Evolutionary conservation across 2,329 filamentous ascomycete genomes (phyloP).

Genomic region (Fusarium austroafricanum): DNA sequence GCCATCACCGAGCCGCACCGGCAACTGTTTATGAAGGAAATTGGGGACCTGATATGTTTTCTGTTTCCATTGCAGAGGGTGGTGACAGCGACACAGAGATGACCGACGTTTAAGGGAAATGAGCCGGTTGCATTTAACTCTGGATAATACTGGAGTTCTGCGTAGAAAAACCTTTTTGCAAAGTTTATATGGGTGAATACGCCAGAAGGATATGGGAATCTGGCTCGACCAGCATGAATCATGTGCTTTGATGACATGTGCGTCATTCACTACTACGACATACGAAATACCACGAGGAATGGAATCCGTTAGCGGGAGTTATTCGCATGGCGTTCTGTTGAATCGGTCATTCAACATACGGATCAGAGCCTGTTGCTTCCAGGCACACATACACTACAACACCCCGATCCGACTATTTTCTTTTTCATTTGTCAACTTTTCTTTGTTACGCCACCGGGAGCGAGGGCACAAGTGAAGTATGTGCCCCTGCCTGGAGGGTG

Average conservation of each 20-base stretch:
- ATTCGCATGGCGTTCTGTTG: conserved; percentile 41
- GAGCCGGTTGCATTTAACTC: conserved; percentile 45
- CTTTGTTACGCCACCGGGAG: conserved; percentile 23
- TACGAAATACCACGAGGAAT: conserved; percentile 47
- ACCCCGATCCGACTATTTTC: conserved; percentile 16
- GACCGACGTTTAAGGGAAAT: conserved; percentile 64
- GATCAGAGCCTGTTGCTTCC: conserved; percentile 21
- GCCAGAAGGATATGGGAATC: conserved; percentile 25
- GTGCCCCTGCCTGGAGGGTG: conserved; percentile 19
- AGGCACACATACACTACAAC: conserved; percentile 11
- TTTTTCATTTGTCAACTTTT: conserved; percentile 26
- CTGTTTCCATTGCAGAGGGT: conserved; percentile 50
- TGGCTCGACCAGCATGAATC: conserved; percentile 22
- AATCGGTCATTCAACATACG: conserved; percentile 34
- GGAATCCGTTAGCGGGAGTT: conserved; percentile 38
- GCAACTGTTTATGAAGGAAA: conserved; percentile 97
- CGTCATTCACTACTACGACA: conserved; percentile 41
- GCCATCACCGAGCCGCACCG: conserved; percentile 79
- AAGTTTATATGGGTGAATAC: conserved; percentile 40
- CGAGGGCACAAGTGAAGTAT: conserved; percentile 3
- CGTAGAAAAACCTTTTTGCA: conserved; percentile 35
- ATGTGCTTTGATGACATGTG: conserved; percentile 34
- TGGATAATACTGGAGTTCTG: conserved; percentile 48
- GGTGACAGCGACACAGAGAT: conserved; percentile 66
- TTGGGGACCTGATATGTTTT: conserved; percentile 78